Evolutionary conservation across 345 rosid genomes (phyloP).

Genomic region (Capsella bursapastoris): DNA sequence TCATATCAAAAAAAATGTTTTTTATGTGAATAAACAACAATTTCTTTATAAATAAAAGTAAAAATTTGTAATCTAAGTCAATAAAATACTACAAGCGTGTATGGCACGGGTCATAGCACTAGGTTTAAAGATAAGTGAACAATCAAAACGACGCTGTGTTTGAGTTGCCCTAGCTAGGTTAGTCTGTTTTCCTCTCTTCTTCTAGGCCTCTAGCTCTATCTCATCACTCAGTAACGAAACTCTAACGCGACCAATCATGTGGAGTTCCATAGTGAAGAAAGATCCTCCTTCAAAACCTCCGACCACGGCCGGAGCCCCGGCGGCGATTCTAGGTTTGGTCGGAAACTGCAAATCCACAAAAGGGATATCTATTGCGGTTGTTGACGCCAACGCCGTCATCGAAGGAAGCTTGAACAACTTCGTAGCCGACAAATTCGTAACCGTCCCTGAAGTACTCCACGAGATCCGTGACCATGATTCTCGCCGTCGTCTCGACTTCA

Average conservation of each 20-base stretch:
- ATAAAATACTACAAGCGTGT: too few species aligned
- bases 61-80: too few species aligned
- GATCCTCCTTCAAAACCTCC: conserved; percentile 43
- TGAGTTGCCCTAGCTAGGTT: too few species aligned
- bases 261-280: conserved; percentile 73
- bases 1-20: too few species aligned
- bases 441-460: conserved; percentile 69
- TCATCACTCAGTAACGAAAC: too few species aligned
- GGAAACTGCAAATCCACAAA: conserved; percentile 69
- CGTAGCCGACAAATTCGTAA: conserved; percentile 70
- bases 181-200: too few species aligned
- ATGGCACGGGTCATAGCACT: too few species aligned
- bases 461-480: conserved; percentile 87
- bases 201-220: too few species aligned
- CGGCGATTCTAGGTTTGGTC: conserved; percentile 40
- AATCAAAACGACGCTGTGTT: too few species aligned
- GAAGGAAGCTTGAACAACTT: conserved; percentile 58
- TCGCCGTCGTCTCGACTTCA: conserved; percentile 70
- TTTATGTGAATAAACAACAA: too few species aligned
- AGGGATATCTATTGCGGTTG: conserved; percentile 73
- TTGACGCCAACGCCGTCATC: conserved; percentile 89
- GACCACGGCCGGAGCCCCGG: conserved; percentile 11
- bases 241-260: conserved; percentile 22
- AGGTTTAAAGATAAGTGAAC: too few species aligned
- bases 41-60: too few species aligned